Percentiles rank a stretch among this genome's conserved stretches.
Conservation (phyloP, 257 asterid species). For the Fraxinus pennsylvanica region DNA sequence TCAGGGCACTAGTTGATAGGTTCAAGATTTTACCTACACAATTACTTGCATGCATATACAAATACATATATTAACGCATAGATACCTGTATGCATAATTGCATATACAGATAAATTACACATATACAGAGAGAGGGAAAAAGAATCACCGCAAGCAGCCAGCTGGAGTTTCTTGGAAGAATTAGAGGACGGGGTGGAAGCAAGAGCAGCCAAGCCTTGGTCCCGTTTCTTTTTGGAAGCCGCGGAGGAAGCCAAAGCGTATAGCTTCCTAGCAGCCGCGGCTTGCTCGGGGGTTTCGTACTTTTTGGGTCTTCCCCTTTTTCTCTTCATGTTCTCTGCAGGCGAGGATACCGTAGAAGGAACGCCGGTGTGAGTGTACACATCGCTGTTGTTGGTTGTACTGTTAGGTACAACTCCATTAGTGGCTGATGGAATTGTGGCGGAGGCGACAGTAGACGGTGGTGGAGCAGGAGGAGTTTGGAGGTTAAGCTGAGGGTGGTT, state of each 20-base stretch:
- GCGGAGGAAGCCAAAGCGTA: conserved; percentile 30
- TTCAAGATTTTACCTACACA: neutral
- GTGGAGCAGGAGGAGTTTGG: neutral
- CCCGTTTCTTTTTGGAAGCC: conserved; percentile 35
- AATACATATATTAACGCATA: neutral
- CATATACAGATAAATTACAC: neutral
- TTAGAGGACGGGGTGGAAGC: conserved; percentile 20
- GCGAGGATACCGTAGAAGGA: conserved; percentile 20
- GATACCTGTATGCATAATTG: neutral
- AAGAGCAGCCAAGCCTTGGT: conserved; percentile 25
- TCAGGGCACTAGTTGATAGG: neutral
- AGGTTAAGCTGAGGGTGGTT: conserved; percentile 15
- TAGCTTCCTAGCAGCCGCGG: conserved; percentile 32
- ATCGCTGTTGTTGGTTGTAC: conserved; percentile 11
- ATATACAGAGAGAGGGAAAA: neutral
- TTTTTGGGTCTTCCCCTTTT: conserved; percentile 37
- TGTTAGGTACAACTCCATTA: conserved; percentile 18
- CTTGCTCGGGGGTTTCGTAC: conserved; percentile 36
- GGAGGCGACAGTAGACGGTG: neutral
- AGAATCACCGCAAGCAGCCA: conserved; percentile 31
- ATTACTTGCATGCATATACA: neutral
- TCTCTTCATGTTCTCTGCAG: conserved; percentile 26
- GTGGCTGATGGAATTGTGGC: conserved; percentile 6
- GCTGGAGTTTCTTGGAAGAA: conserved; percentile 33
- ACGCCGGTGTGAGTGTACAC: conserved; percentile 19